Conservation (phyloP, 805 yeast genomes). For the Ogataea nakhonphanomensis region DNA sequence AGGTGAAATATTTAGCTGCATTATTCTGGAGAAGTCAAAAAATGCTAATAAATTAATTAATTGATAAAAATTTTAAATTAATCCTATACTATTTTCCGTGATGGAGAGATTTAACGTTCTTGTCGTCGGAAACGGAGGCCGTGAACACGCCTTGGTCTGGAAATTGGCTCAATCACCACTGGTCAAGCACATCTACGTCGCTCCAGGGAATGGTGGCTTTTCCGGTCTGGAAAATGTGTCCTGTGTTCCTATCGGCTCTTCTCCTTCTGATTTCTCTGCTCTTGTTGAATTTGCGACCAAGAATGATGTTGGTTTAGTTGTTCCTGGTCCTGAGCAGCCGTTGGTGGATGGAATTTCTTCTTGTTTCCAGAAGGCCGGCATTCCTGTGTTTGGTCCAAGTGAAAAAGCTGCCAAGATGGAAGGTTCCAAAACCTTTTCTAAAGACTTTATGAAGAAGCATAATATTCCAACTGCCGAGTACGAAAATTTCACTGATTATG, state of each 20-base stretch:
- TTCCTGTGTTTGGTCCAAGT: slow-evolving; percentile 97
- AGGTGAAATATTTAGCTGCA: not conserved
- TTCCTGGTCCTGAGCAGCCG: slow-evolving; percentile 99
- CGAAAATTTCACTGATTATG: slow-evolving; percentile 74
- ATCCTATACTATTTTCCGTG: slow-evolving; percentile 3
- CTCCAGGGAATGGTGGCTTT: slow-evolving; percentile 98
- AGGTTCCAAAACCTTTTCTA: slow-evolving; percentile 93
- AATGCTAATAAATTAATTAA: not conserved
- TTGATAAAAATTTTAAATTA: slow-evolving; percentile 4
- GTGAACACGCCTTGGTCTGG: slow-evolving; percentile 98
- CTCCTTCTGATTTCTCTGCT: slow-evolving; percentile 62
- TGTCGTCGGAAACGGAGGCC: slow-evolving; percentile 96
- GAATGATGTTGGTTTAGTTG: slow-evolving; percentile 64
- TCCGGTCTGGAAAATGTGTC: slow-evolving; percentile 53
- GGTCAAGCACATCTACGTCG: slow-evolving; percentile 75
- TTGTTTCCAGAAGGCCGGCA: slow-evolving; percentile 73
- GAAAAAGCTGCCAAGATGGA: slow-evolving; percentile 89
- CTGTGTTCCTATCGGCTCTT: slow-evolving; percentile 66
- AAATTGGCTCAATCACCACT: slow-evolving; percentile 73
- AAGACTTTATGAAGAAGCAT: slow-evolving; percentile 89
- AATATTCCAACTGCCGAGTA: slow-evolving; percentile 92
- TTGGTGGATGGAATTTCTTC: slow-evolving; percentile 88
- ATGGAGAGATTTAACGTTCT: slow-evolving; percentile 51
- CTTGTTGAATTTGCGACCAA: slow-evolving; percentile 73
- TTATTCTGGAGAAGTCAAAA: slow-evolving; percentile 5